These are phyloP conservation scores for Cytidiella melzeri DNA, from an alignment of 768 basidiomycete species.

Conservation along the genomic window DNA sequence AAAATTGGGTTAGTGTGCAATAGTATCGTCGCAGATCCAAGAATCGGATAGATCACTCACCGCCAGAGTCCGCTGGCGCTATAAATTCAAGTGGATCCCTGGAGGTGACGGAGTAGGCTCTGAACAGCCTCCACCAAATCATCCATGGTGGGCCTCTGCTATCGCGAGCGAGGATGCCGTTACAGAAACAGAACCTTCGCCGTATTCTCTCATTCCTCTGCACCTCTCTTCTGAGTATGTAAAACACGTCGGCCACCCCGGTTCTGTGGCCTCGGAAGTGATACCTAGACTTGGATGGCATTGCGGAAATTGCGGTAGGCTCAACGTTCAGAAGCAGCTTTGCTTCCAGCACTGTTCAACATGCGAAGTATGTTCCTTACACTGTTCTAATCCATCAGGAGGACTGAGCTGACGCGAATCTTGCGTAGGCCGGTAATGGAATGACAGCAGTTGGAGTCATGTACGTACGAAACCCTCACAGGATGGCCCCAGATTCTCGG, in stretches of 20 bases:
- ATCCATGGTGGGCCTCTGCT: constrained; percentile 7
- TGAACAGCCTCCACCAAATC: neutral
- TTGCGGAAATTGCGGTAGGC: constrained; percentile 9
- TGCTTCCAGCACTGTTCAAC: constrained; percentile 10
- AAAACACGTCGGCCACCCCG: neutral
- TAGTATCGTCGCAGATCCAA: neutral
- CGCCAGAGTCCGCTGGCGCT: constrained; percentile 6
- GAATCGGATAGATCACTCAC: neutral
- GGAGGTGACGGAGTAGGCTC: constrained; percentile 7
- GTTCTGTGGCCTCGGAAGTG: constrained; percentile 4
- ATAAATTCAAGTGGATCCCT: constrained; percentile 7
- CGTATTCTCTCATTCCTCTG: constrained; percentile 12
- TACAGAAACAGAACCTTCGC: constrained; percentile 1
- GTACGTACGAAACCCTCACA: constrained; percentile 13
- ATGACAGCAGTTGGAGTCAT: constrained; percentile 5
- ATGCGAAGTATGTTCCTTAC: constrained; percentile 8
- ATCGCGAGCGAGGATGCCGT: neutral
- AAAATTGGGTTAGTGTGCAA: neutral
- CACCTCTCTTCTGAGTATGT: neutral
- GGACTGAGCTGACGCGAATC: neutral
- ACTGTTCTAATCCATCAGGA: neutral
- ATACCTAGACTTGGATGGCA: constrained; percentile 9
- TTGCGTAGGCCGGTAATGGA: constrained; percentile 7
- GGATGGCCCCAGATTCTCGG: constrained; percentile 2
- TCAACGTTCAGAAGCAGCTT: constrained; percentile 12